Evolutionary conservation across 2,329 filamentous ascomycete genomes (phyloP), one percentile per base, ranked within the genome.

Genomic region (Thermoascus crustaceus): DNA sequence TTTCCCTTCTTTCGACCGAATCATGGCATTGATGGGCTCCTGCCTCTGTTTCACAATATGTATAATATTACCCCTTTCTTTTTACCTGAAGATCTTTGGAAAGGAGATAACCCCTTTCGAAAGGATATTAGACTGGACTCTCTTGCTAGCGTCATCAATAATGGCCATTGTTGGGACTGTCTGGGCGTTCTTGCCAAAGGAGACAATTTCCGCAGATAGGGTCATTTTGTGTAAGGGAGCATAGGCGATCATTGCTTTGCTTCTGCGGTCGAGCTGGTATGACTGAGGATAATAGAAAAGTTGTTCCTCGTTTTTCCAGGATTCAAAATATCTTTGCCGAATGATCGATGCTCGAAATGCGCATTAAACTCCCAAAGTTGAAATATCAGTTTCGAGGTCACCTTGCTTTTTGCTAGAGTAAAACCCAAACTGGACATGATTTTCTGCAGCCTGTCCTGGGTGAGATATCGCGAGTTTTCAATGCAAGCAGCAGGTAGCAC

Each of bases 1-100:
- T 2, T 75, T 82, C 52, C 87, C 88, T 0, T 75, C 78, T 0
- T 94, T 94, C 53, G 87, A 94, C 56, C 80, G 80, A 34, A 88
- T 94, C 53, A 94, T 94, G 80, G 83, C 84, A 3, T 80, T 94
- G 42, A 79, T 96, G 65, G 89, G 91, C 8, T 85, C 83, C 24
- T 82, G 87, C 3, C 73, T 94, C 10, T 95, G 89, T 64, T 94
- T 94, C 50, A 85, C 85, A 11, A 93, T 96, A 46, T 96, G 89
- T 62, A 80, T 96, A 46, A 87, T 94, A 60, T 69, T 98, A 33
- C 91, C 89, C 0, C 67, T 94, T 20, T 74, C 80, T 4, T 96
- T 98, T 55, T 87, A 96, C 54, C 65, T 96, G 38, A 94, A 88
- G 63, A 76, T 96, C 1, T 96, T 94, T 57, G 78, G 79, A 30